Evolutionary conservation across 768 basidiomycete genomes (phyloP).

Genomic region (Lactifluus hygrophoroides): DNA sequence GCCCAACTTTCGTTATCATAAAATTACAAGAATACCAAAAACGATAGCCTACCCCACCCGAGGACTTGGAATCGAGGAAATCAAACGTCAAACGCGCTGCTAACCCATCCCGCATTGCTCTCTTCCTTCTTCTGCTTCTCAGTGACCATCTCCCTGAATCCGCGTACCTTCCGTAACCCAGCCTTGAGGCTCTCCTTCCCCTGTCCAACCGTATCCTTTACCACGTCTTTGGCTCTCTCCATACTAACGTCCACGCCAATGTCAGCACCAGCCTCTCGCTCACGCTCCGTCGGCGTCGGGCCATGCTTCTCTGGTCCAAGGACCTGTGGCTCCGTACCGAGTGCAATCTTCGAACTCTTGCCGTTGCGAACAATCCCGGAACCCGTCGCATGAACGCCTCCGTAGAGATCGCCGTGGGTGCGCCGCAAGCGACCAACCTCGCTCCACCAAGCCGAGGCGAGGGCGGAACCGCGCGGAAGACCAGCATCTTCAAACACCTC

Average conservation of each 20-base stretch:
- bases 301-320: slow-evolving; percentile 59
- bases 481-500: slow-evolving; percentile 64
- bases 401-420: slow-evolving; percentile 29
- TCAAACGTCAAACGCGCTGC: slow-evolving; percentile 30
- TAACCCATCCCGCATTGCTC: slow-evolving; percentile 30
- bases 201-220: slow-evolving; percentile 24
- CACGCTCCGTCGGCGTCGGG: slow-evolving; percentile 35
- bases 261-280: slow-evolving; percentile 23
- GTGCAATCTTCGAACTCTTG: slow-evolving; percentile 39
- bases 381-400: slow-evolving; percentile 48
- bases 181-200: slow-evolving; percentile 25
- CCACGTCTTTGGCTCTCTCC: slow-evolving; percentile 25
- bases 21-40: no score
- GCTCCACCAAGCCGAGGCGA: slow-evolving; percentile 60
- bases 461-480: slow-evolving; percentile 36
- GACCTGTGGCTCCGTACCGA: slow-evolving; percentile 71
- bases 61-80: no score
- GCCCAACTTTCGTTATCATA: background rate
- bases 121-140: slow-evolving; percentile 29
- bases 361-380: slow-evolving; percentile 47
- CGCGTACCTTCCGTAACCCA: slow-evolving; percentile 23
- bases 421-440: slow-evolving; percentile 53
- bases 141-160: slow-evolving; percentile 28
- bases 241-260: slow-evolving; percentile 24
- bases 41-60: no score